Conservation (phyloP, 179 eudicot genomes). For the Monotropa hypopitys region DNA sequence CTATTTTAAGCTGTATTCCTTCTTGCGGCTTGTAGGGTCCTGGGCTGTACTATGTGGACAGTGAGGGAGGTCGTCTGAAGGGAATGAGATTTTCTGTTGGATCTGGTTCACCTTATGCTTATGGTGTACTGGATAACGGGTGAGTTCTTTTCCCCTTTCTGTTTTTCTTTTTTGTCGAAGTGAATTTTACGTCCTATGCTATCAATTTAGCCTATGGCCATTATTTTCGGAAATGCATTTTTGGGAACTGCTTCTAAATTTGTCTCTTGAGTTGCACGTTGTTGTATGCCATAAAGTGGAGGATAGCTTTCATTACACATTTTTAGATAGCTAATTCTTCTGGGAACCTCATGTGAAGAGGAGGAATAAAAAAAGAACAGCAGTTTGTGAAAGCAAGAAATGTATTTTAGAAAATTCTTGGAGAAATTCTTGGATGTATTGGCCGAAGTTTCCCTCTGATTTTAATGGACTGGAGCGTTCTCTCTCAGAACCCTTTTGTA, state of each 20-base stretch:
- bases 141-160: slow-evolving; percentile 18
- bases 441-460: neutral
- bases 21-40: slow-evolving; percentile 59
- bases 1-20: neutral
- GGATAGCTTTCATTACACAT: neutral
- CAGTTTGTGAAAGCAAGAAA: neutral
- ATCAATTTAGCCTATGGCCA: neutral
- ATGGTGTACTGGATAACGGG: slow-evolving; percentile 96
- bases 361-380: neutral
- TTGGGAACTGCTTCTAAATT: neutral
- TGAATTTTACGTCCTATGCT: neutral
- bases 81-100: slow-evolving; percentile 92
- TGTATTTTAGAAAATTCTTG: neutral
- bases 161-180: neutral
- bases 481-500: neutral
- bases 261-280: neutral
- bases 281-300: neutral
- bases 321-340: neutral
- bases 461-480: neutral
- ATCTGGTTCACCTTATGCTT: slow-evolving; percentile 99
- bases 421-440: neutral
- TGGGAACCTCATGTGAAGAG: neutral
- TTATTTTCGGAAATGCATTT: neutral
- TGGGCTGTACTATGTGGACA: slow-evolving; percentile 91
- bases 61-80: slow-evolving; percentile 96